A percentile compares a stretch with the other conserved stretches of the same genome.
phyloP scores from a whole-genome alignment of 352 stramenopile genomes.

The Chrysophaeum taylorii region DNA sequence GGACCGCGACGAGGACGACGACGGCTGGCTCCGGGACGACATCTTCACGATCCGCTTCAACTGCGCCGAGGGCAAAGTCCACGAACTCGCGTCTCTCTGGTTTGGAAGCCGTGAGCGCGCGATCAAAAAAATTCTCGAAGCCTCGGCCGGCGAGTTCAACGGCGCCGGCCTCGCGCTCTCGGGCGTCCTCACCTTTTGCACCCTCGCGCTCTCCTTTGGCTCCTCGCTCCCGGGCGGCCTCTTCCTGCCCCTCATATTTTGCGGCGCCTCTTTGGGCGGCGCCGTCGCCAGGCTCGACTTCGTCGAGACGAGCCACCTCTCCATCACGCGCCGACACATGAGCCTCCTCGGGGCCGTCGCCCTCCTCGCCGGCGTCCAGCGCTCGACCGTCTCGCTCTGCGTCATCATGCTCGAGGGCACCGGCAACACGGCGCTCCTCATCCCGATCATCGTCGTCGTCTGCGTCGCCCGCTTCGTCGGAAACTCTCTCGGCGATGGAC shows the following conservation, averaged over 20 bases:
- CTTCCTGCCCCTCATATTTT: slow-evolving; percentile 75
- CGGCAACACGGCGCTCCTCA: slow-evolving; percentile 66
- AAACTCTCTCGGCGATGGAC: slow-evolving; percentile 69
- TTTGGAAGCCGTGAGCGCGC: slow-evolving; percentile 47
- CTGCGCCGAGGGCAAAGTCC: slow-evolving; percentile 65
- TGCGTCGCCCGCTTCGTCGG: slow-evolving; percentile 72
- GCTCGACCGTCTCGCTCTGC: slow-evolving; percentile 79
- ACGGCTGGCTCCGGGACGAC: not conserved
- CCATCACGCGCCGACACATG: too few relatives aligned
- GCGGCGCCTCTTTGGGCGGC: slow-evolving; percentile 64
- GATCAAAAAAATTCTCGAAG: slow-evolving; percentile 46
- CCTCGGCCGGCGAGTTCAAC: slow-evolving; percentile 52
- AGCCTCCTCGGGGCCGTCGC: slow-evolving; percentile 72
- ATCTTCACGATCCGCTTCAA: slow-evolving; percentile 52
- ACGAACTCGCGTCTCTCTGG: slow-evolving; percentile 77
- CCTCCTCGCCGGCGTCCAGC: slow-evolving; percentile 76
- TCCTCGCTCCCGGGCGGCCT: slow-evolving; percentile 71
- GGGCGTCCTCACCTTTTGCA: slow-evolving; percentile 56
- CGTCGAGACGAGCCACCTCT: not conserved
- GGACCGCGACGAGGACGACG: not conserved
- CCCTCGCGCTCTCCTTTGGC: slow-evolving; percentile 77
- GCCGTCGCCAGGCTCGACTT: not conserved
- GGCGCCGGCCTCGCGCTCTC: slow-evolving; percentile 50
- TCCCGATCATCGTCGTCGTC: slow-evolving; percentile 79
- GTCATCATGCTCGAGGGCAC: slow-evolving; percentile 88